phyloP scores from a whole-genome alignment of 2,329 filamentous ascomycete species.

The Alternaria atra region DNA sequence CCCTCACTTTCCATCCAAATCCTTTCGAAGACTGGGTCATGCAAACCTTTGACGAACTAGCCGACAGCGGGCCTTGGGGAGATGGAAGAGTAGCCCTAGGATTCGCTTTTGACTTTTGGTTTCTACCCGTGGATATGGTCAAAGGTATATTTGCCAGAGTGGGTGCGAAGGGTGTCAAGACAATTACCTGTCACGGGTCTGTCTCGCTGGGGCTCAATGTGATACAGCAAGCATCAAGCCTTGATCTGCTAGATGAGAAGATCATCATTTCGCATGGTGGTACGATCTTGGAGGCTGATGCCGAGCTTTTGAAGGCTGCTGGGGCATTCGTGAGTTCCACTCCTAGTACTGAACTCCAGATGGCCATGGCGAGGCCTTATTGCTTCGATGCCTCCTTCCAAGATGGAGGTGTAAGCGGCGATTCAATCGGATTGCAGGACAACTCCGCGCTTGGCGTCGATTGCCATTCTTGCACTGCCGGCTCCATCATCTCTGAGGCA shows the following conservation, averaged over 20 bases:
- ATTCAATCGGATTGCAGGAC: conserved; percentile 32
- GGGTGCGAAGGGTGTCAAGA: conserved; percentile 48
- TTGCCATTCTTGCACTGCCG: conserved; percentile 62
- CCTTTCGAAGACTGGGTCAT: conserved; percentile 59
- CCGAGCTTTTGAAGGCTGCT: conserved; percentile 44
- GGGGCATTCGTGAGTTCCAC: conserved; percentile 56
- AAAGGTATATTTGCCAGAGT: conserved; percentile 51
- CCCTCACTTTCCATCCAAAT: conserved; percentile 56
- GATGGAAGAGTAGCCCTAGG: conserved; percentile 53
- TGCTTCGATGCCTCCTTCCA: conserved; percentile 44
- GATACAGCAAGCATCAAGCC: conserved; percentile 36
- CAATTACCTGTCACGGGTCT: conserved; percentile 55
- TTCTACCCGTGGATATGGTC: conserved; percentile 51
- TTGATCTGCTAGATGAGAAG: conserved; percentile 54
- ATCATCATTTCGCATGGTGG: conserved; percentile 56
- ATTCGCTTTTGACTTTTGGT: conserved; percentile 57
- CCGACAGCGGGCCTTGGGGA: conserved; percentile 34
- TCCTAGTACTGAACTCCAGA: conserved; percentile 62
- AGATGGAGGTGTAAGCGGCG: conserved; percentile 22
- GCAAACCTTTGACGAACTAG: conserved; percentile 48
- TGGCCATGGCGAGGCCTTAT: conserved; percentile 53
- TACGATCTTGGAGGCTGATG: conserved; percentile 46
- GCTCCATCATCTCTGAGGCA: conserved; percentile 58
- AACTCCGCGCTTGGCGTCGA: conserved; percentile 64
- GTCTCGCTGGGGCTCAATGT: conserved; percentile 16